Percentiles rank a stretch among this genome's conserved stretches.
These are phyloP conservation scores for Kwoniella pini DNA, from an alignment of 768 basidiomycete genomes.

Conservation along the genomic window DNA sequence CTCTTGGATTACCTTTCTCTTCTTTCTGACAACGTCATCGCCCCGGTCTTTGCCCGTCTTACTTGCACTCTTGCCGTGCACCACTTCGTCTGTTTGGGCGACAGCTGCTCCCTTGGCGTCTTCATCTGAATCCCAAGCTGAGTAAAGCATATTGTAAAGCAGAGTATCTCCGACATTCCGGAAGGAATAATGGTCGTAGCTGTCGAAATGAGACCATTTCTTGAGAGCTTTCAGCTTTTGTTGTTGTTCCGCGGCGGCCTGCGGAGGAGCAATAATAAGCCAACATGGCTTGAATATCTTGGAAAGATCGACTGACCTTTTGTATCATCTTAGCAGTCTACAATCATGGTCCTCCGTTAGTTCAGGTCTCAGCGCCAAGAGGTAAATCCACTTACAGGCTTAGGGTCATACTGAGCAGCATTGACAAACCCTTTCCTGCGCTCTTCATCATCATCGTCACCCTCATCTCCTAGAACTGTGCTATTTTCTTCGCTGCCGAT, in stretches of 20 bases:
- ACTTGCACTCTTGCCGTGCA: not conserved
- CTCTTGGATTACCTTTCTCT: not conserved
- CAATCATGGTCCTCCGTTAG: not conserved
- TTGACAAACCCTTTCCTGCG: constrained; percentile 35
- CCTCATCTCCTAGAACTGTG: constrained; percentile 43
- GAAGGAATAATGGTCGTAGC: constrained; percentile 30
- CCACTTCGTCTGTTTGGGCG: not conserved
- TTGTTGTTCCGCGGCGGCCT: constrained; percentile 46
- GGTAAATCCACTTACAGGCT: constrained; percentile 38
- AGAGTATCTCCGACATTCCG: constrained; percentile 32
- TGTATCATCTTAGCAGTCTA: constrained; percentile 41
- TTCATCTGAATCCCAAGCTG: constrained; percentile 19
- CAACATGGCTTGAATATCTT: no score
- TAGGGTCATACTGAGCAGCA: constrained; percentile 47
- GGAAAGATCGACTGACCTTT: constrained; percentile 30
- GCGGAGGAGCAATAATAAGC: not conserved
- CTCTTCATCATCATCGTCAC: constrained; percentile 36
- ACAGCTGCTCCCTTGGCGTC: not conserved
- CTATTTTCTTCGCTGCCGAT: constrained; percentile 23
- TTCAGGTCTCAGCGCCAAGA: not conserved
- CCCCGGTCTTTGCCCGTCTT: not conserved
- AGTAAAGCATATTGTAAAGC: constrained; percentile 41
- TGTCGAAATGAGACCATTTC: constrained; percentile 53
- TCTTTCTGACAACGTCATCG: constrained; percentile 5
- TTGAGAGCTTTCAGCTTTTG: constrained; percentile 52